Base-by-base conservation (phyloP, 1,139 yeast genomes). In the Zygotorulaspora mrakii region DNA sequence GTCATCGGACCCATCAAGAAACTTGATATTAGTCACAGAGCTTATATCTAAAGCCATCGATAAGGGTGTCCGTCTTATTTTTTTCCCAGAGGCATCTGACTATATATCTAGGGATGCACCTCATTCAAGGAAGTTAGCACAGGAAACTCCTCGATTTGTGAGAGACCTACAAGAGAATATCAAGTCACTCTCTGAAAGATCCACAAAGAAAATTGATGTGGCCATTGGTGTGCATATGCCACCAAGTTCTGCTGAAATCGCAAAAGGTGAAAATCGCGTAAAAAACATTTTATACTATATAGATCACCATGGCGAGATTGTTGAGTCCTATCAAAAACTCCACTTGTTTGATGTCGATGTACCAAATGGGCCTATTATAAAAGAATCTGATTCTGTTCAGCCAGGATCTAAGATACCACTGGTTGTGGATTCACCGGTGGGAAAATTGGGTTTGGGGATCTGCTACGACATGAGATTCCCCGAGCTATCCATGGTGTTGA, bases 11-110 rank as follows among this genome's bases (percentile, higher is more conserved):
- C 64, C 86, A 17, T 53, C 65, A 1, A 68, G 69, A 18, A 91
- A 91, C 52, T 79, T 86, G 10, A 55, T 65, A 7, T 65, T 70
- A 1, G 91, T 81, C 0, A 69, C 72, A 12, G 68, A 69, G 33
- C 67, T 88, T 26, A 77, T 88, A 20, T 61, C 67, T n/a, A 65
- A 69, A 40, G 95, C 96, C 0, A 71, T 83, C 0, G 62, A 64
- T 6, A 59, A 70, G 8, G 71, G 79, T 3, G 87, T 82, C 8
- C 67, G 73, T 45, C 77, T 86, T 3, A 69, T 89, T 7, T 88
- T 89, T 57, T 71, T 91, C 30, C 97, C 97, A 1, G 98, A 91
- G 60, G 97, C 97, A 0, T 74, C 91, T 1, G 97, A 91, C 57
- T 91, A 87, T 60, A 72, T 91, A 31, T 82, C 95, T 3, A 69